A percentile compares a stretch with the other conserved stretches of the same genome.
Conservation (phyloP, 2,329 filamentous ascomycete genomes). For the Didymella glomerata region DNA sequence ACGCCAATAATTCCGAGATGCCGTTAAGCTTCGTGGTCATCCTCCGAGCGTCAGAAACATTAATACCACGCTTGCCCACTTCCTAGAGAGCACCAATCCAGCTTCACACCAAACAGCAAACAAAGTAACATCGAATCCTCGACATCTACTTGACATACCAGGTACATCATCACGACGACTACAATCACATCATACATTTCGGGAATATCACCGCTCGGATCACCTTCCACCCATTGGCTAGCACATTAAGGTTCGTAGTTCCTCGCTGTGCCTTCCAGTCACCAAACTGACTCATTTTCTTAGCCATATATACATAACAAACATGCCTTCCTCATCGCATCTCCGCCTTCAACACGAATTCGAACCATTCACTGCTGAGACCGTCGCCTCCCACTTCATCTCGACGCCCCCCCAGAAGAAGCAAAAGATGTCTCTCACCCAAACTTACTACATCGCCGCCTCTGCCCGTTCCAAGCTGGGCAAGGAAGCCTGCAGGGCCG, state of each 20-base stretch:
- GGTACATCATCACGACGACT: slow-evolving; percentile 20
- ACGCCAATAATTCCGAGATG: slow-evolving; percentile 39
- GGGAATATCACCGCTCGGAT: slow-evolving; percentile 38
- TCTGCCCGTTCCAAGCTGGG: slow-evolving; percentile 97
- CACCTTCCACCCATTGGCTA: slow-evolving; percentile 47
- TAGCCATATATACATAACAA: slow-evolving; percentile 43
- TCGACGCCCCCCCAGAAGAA: slow-evolving; percentile 60
- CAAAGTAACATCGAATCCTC: slow-evolving; percentile 3
- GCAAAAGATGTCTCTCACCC: slow-evolving; percentile 96
- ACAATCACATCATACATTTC: slow-evolving; percentile 23
- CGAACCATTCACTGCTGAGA: slow-evolving; percentile 57
- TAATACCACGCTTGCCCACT: slow-evolving; percentile 43
- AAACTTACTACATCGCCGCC: slow-evolving; percentile 98
- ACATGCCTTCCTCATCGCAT: slow-evolving; percentile 58
- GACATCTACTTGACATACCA: slow-evolving; percentile 3
- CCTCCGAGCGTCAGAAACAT: slow-evolving; percentile 41
- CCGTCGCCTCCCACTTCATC: slow-evolving; percentile 54
- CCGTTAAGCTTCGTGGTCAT: slow-evolving; percentile 43
- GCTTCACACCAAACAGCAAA: slow-evolving; percentile 25
- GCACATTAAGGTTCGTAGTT: slow-evolving; percentile 43
- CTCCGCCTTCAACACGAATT: slow-evolving; percentile 58
- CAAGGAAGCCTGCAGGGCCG: slow-evolving; percentile 84
- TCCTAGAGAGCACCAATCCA: slow-evolving; percentile 22
- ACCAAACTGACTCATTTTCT: slow-evolving; percentile 60
- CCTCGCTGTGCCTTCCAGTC: slow-evolving; percentile 42